Evolutionary conservation across 179 eudicot genomes (phyloP), one percentile per base, ranked within the genome.

Genomic region (Beta lomatogona): DNA sequence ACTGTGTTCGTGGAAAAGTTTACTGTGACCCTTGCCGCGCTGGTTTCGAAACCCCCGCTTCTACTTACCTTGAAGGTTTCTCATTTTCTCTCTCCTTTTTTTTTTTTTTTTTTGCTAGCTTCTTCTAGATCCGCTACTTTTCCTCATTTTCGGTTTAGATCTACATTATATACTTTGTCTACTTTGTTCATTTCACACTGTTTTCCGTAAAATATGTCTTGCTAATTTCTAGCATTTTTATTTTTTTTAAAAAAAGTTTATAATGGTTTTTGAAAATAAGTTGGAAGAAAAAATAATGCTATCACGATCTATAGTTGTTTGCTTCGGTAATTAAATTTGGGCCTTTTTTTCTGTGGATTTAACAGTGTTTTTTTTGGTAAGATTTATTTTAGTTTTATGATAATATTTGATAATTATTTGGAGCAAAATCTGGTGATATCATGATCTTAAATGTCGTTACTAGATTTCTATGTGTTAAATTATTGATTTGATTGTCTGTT

Each of bases 11-110:
- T 9, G 90, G 88, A 15, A 85, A 85, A 5, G 90, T 84, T 6
- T 88, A 86, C 81, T 86, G 88, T 58, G 90, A 86, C 58, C 80
- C 87, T 50, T 88, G 90, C 78, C 85, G 81, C 2, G 82, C 86
- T 28, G 90, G 90, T 5, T 88, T 88, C 41, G 90, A 88, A 79
- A 88, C 90, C 60, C 73, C 90, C 15, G 85, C 86, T 22, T 79
- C 88, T 75, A 68, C 75, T 46, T 84, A 79, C 74, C 82, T 88
- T 52, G 44, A 80, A 4, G 90, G 90, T 88, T 9, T 9, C 21
- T 7, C 21, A 19, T 13, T 14, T 53, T 59, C 18, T 52, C 15
- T 54, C 16, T 22, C 45, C 70, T 31, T 25, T 50, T 28, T 21
- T 81, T 59, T 80, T 21, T n/a, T 74, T 14, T 0, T 0, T 80